Percentiles rank a stretch among this genome's conserved stretches.
Conservation (phyloP, 148 eudicot genomes). For the Amaranthus palmeri region DNA sequence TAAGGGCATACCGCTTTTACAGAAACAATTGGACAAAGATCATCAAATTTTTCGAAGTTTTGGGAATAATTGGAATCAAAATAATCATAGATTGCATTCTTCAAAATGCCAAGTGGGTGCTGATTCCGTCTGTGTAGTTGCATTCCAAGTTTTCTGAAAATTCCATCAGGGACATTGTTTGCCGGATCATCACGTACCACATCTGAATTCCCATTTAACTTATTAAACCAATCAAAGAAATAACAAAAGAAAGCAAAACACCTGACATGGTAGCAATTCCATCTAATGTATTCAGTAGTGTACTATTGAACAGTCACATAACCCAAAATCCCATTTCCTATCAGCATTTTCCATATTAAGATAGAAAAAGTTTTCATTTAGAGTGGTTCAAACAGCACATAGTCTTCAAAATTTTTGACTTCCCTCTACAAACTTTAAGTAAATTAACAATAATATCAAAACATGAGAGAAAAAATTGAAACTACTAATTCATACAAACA, state of each 20-base stretch:
- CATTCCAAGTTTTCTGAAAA: conserved; percentile 87
- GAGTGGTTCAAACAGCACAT: no score
- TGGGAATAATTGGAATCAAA: conserved; percentile 64
- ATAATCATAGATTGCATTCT: conserved; percentile 85
- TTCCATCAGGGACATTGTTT: conserved; percentile 87
- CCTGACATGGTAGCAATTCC: conserved; percentile 1
- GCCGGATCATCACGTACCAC: conserved; percentile 89
- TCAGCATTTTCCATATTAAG: conserved; percentile 1
- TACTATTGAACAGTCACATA: not conserved
- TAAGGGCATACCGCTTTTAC: conserved; percentile 32
- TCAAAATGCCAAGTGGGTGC: conserved; percentile 88
- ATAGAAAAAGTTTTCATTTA: not conserved
- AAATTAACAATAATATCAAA: no score
- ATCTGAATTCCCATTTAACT: conserved; percentile 41
- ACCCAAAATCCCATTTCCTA: not conserved
- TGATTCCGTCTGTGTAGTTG: conserved; percentile 75
- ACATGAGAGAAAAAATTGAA: no score
- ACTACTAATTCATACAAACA: no score
- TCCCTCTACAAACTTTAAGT: no score
- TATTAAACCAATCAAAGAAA: conserved; percentile 1
- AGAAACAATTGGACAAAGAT: conserved; percentile 60
- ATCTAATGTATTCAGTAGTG: not conserved
- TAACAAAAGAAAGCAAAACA: conserved; percentile 2
- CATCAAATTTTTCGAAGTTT: conserved; percentile 78
- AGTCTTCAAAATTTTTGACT: no score